Base-by-base conservation (phyloP, 2,329 filamentous ascomycete species). In the Chrysoporthe cubensis region DNA sequence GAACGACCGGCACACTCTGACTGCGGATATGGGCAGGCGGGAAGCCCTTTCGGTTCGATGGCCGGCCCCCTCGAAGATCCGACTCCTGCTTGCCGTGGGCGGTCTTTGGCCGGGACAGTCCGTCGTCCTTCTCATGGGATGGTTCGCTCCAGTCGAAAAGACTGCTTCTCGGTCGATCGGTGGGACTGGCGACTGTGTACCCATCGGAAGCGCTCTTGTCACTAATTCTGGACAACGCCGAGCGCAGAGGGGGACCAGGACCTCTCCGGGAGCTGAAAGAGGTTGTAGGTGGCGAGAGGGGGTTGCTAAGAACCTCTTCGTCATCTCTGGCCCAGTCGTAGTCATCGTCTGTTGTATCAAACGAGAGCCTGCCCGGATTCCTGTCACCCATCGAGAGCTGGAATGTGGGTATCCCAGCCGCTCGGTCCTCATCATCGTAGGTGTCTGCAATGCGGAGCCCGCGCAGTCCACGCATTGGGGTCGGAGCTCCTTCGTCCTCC, bases 131-230 rank as follows among this genome's bases (percentile, higher is more conserved):
- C 34, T 91, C 90, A 68, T 87, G 82, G 37, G 86, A 79, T 16
- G 90, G 84, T 76, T 94, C 92, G 60, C 89, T 88, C 91, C 91
- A 93, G 76, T 94, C 91, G 73, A 94, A 94, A 3, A 94, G 81
- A 72, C 86, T 94, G 76, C 90, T 91, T 69, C 86, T 81, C 2
- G 86, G 86, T 16, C 87, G 82, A 64, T 89, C 86, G 56, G 72
- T 76, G 50, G 71, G 67, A 48, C 73, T 71, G 44, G 77, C 72
- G 34, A 70, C 70, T 58, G 76, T 75, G n/a, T 74, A 76, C 32
- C 75, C 75, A 8, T 82, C 80, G 13, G 75, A 74, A 54, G 76
- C 77, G 18, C 77, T 77, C 70, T 84, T 85, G 56, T 83, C 83
- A 62, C 82, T 87, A 58, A 87, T 81, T 67, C 78, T 83, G 54